phyloP scores from a whole-genome alignment of 805 yeast species.

The Candida sakaeoensis region DNA sequence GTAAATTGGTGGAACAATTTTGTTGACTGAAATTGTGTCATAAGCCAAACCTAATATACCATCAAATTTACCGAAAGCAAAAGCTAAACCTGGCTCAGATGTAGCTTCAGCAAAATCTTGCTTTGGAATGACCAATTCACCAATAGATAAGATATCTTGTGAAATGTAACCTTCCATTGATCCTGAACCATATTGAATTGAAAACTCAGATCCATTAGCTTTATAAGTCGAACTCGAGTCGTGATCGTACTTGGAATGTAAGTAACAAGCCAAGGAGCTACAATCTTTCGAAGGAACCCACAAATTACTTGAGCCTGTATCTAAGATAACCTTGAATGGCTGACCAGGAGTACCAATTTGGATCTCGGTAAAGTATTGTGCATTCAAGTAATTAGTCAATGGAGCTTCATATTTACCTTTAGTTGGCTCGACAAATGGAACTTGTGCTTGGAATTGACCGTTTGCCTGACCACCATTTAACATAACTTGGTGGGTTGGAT shows the following conservation, averaged over 20 bases:
- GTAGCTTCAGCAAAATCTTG: constrained; percentile 98
- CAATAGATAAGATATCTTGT: constrained; percentile 75
- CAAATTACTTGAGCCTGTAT: constrained; percentile 94
- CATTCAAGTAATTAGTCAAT: constrained; percentile 88
- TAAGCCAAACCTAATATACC: constrained; percentile 96
- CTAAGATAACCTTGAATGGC: constrained; percentile 87
- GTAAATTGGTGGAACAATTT: constrained; percentile 90
- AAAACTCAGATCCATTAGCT: constrained; percentile 81
- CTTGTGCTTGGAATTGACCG: constrained; percentile 46
- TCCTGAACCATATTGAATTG: constrained; percentile 90
- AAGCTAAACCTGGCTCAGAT: constrained; percentile 93
- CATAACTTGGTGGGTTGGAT: constrained; percentile 15
- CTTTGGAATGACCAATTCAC: constrained; percentile 77
- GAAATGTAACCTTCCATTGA: constrained; percentile 89
- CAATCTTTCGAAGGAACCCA: constrained; percentile 95
- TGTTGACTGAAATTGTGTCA: constrained; percentile 84
- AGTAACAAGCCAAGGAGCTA: constrained; percentile 89
- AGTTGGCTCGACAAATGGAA: constrained; percentile 36
- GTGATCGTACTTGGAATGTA: constrained; percentile 89
- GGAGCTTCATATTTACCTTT: constrained; percentile 65
- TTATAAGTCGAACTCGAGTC: constrained; percentile 76
- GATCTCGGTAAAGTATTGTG: constrained; percentile 93
- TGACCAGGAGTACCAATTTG: constrained; percentile 92
- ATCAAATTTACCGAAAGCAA: constrained; percentile 98
- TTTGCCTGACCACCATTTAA: constrained; percentile 22